phyloP scores from a whole-genome alignment of 306 rosid species.

The Hylodesmum podocarpum region DNA sequence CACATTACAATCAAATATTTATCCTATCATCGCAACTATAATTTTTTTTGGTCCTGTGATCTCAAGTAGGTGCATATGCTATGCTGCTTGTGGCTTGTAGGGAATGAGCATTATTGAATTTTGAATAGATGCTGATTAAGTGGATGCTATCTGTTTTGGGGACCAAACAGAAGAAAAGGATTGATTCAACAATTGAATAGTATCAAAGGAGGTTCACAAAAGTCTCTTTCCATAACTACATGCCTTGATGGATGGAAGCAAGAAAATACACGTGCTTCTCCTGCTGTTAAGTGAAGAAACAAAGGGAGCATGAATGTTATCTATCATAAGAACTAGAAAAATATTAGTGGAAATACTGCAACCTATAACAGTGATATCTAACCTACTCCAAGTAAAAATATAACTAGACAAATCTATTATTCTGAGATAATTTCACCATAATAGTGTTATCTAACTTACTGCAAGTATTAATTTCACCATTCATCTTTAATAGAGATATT shows the following conservation, averaged over 20 bases:
- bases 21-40: neutral
- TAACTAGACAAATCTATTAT: too few species aligned
- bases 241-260: neutral
- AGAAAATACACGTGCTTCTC: neutral
- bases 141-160: neutral
- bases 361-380: too few species aligned
- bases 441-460: too few species aligned
- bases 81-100: slow-evolving; percentile 26
- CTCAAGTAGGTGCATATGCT: slow-evolving; percentile 19
- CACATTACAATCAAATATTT: slow-evolving; percentile 20
- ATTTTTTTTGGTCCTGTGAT: neutral
- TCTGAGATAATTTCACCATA: too few species aligned
- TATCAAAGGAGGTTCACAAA: neutral
- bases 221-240: neutral
- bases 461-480: too few species aligned
- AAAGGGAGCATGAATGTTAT: neutral
- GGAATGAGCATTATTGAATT: slow-evolving; percentile 45
- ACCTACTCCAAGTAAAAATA: too few species aligned
- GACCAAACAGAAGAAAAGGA: neutral
- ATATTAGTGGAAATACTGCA: too few species aligned
- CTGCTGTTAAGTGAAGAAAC: neutral
- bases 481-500: too few species aligned
- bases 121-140: neutral
- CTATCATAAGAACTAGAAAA: too few species aligned
- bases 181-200: neutral